Evolutionary conservation across 805 yeast genomes (phyloP).

Genomic region (Cyberlindnera galapagoensis): DNA sequence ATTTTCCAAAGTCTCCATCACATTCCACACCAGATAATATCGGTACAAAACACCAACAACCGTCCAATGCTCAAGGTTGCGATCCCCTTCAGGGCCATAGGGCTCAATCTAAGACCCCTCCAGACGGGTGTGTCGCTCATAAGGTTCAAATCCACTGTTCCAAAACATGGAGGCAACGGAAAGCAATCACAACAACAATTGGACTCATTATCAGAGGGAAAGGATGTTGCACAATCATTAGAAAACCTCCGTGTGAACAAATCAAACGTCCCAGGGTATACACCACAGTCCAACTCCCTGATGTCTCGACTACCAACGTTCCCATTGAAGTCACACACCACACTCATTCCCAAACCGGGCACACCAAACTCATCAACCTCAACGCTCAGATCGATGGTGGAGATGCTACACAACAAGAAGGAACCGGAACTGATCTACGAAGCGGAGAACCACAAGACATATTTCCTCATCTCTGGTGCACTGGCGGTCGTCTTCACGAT

Average conservation of each 20-base stretch:
- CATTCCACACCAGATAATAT: too few species aligned
- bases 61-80: too few species aligned
- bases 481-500: slow-evolving; percentile 61
- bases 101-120: too few species aligned
- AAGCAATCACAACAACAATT: too few species aligned
- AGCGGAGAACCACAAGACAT: slow-evolving; percentile 75
- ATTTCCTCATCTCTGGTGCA: slow-evolving; percentile 63
- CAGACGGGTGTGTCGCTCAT: too few species aligned
- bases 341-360: slow-evolving; percentile 67
- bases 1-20: too few species aligned
- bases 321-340: slow-evolving; percentile 63
- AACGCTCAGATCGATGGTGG: slow-evolving; percentile 52
- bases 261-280: slow-evolving; percentile 23
- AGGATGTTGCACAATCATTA: too few species aligned
- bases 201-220: too few species aligned
- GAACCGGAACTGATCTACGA: slow-evolving; percentile 75
- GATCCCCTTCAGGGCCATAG: too few species aligned
- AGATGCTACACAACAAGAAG: slow-evolving; percentile 43
- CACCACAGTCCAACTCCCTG: slow-evolving; percentile 33
- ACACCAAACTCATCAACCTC: slow-evolving; percentile 56
- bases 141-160: not conserved
- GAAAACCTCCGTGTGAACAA: too few species aligned
- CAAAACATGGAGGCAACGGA: too few species aligned
- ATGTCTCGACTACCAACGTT: slow-evolving; percentile 59
- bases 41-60: too few species aligned